Evolutionary conservation across 495 filamentous ascomycete genomes (phyloP), one percentile per base, ranked within the genome.

Genomic region (Letharia columbiana): DNA sequence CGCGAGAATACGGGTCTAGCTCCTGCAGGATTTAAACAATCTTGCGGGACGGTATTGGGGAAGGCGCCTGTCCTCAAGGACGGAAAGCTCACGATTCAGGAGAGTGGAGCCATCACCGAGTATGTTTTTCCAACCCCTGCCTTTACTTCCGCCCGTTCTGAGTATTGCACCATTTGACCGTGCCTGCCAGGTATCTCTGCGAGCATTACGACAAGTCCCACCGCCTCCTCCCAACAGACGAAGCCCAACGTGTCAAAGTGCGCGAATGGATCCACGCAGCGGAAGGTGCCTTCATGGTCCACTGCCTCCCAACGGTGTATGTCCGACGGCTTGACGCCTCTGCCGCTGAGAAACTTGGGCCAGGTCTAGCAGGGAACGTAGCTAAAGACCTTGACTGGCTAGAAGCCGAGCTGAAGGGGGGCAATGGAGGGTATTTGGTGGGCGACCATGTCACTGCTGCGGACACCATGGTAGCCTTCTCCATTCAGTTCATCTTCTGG

Each of bases 101-200:
- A 78, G 68, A 79, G 77, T 66, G 77, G 77, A 28, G 75, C 75
- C 39, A 77, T 79, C 67, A 71, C 71, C 28, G 68, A 71, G 68
- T 72, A 50, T 42, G 67, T 68, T 13, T 15, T 47, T 37, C 23
- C 13, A 13, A 18, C 17, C 61, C 61, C 28, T 23, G 18, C 13
- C n/a, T 49, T 41, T 11, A 23, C 1, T 39, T 2, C n/a, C 20
- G 40, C 4, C 18, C 45, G n/a, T 47, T 2, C 20, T 3, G 8
- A 7, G 45, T 18, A n/a, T 23, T 23, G 49, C 49, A 28, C 23
- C 23, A 3, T 28, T 52, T 63, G 28, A 54, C 18, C 20, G 12
- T 20, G 33, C n/a, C 47, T 37, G 8, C 44, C 33, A 75, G 74
- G 58, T 77, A 76, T 67, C 68, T 77, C 18, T 71, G 72, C 67